Evolutionary conservation across 2,329 filamentous ascomycete species (phyloP).

Genomic region (Apiospora arundinis): DNA sequence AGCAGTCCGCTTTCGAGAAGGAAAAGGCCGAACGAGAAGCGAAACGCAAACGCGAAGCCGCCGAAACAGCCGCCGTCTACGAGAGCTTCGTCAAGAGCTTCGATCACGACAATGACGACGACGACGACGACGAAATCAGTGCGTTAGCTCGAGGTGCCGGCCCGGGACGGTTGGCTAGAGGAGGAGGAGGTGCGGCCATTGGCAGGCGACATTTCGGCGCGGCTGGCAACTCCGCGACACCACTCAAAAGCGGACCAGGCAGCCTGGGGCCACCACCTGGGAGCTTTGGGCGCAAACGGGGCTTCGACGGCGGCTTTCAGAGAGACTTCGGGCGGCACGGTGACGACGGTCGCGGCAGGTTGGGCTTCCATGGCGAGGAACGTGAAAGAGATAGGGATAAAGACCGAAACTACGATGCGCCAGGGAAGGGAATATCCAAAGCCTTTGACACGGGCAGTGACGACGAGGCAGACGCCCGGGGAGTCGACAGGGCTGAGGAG

Average conservation of each 20-base stretch:
- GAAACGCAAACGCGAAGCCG: slow-evolving; percentile 82
- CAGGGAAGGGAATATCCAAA: slow-evolving; percentile 67
- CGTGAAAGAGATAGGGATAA: slow-evolving; percentile 30
- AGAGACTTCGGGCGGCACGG: slow-evolving; percentile 40
- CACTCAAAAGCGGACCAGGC: slow-evolving; percentile 65
- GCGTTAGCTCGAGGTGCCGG: slow-evolving; percentile 36
- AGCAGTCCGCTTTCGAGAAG: slow-evolving; percentile 87
- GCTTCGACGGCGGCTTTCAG: slow-evolving; percentile 53
- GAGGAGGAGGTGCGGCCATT: slow-evolving; percentile 34
- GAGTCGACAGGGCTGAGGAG: slow-evolving; percentile 58
- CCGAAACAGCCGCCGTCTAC: slow-evolving; percentile 85
- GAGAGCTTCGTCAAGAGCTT: slow-evolving; percentile 87
- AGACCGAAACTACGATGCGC: slow-evolving; percentile 23
- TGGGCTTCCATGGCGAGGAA: slow-evolving; percentile 50
- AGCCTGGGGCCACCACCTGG: slow-evolving; percentile 62
- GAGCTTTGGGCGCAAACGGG: slow-evolving; percentile 60
- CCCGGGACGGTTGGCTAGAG: slow-evolving; percentile 36
- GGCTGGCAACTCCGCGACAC: slow-evolving; percentile 53
- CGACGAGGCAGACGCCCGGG: slow-evolving; percentile 56
- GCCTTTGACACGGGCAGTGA: slow-evolving; percentile 73
- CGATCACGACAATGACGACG: slow-evolving; percentile 63
- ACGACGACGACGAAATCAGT: slow-evolving; percentile 38
- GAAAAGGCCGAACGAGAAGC: slow-evolving; percentile 90
- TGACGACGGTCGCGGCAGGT: slow-evolving; percentile 40
- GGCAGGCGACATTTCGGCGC: slow-evolving; percentile 71